These are phyloP conservation scores for Spergularia marina DNA, from an alignment of 148 eudicot genomes.

Conservation along the genomic window DNA sequence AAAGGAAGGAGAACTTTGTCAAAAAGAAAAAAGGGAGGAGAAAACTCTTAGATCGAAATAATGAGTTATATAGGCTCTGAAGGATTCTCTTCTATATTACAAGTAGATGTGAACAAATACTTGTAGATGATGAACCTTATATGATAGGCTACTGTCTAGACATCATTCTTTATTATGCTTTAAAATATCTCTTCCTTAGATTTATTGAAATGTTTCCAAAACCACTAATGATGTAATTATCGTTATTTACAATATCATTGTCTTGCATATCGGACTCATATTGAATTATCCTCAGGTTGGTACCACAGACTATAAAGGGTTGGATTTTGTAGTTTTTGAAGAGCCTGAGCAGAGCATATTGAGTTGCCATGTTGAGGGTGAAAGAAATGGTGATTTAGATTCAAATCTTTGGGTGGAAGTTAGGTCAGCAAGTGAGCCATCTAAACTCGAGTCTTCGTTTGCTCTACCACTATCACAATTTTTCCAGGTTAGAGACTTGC, in stretches of 20 bases:
- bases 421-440: constrained; percentile 71
- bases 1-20: too few relatives aligned
- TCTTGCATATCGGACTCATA: background rate
- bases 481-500: constrained; percentile 90
- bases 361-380: constrained; percentile 83
- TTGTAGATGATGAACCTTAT: background rate
- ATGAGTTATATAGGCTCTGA: too few relatives aligned
- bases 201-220: background rate
- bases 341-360: constrained; percentile 76
- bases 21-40: too few relatives aligned
- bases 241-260: background rate
- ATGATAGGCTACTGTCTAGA: background rate
- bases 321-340: constrained; percentile 85
- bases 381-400: constrained; percentile 50
- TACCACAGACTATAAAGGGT: constrained; percentile 58
- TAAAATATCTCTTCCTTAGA: background rate
- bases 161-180: background rate
- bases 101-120: background rate
- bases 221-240: background rate
- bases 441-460: constrained; percentile 64
- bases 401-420: constrained; percentile 84
- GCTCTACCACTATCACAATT: constrained; percentile 86
- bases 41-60: too few relatives aligned
- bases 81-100: background rate
- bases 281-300: constrained; percentile 51